These are phyloP conservation scores for Pseudogymnoascus verrucosus DNA, from an alignment of 2,329 filamentous ascomycete genomes.

Conservation along the genomic window DNA sequence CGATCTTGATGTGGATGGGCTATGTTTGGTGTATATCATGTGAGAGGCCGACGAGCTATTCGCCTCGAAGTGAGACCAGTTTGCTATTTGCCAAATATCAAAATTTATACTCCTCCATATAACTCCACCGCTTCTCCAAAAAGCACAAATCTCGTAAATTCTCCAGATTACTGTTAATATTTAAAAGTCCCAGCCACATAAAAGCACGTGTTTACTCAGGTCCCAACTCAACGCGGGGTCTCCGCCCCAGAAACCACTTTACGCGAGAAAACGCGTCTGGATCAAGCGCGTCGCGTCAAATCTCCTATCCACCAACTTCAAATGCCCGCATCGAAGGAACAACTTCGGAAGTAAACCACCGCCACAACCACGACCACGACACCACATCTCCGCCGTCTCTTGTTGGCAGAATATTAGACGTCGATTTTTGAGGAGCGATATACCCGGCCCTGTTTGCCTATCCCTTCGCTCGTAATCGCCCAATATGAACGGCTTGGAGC, in stretches of 20 bases:
- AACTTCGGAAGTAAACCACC: neutral
- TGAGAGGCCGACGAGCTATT: neutral
- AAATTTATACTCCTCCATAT: neutral
- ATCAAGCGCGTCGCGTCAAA: constrained; percentile 3
- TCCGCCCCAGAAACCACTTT: neutral
- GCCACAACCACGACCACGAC: neutral
- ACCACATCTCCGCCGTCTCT: neutral
- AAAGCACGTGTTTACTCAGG: too few relatives aligned
- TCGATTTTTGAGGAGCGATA: neutral
- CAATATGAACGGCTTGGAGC: constrained; percentile 59
- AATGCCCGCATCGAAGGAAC: neutral
- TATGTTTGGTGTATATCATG: neutral
- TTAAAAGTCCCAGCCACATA: too few relatives aligned
- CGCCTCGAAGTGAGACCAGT: too few relatives aligned
- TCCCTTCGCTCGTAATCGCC: neutral
- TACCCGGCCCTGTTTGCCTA: neutral
- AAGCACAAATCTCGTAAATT: neutral
- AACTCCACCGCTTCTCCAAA: neutral
- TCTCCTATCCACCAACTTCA: constrained; percentile 1
- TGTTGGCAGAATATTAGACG: neutral
- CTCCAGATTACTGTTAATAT: neutral
- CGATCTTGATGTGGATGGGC: neutral
- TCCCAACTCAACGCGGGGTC: too few relatives aligned
- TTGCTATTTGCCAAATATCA: too few relatives aligned
- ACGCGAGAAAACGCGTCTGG: neutral